These are phyloP conservation scores for Coemansia sp. DNA, from an alignment of 192 early-diverging fungal species.

Conservation along the genomic window DNA sequence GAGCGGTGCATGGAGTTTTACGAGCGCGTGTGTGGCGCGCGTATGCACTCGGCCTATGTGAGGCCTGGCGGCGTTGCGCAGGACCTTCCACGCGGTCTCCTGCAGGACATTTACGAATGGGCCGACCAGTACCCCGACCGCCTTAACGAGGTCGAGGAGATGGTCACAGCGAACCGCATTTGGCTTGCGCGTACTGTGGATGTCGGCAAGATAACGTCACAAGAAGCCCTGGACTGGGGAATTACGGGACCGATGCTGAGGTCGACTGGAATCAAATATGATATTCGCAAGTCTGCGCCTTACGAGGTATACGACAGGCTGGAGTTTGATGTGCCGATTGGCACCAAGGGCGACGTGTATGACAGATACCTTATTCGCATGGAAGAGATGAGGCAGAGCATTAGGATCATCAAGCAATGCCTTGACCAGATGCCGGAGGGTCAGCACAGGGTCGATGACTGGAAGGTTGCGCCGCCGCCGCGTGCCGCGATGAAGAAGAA, in stretches of 20 bases:
- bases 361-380: conserved; percentile 96
- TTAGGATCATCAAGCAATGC: conserved; percentile 95
- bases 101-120: conserved; percentile 97
- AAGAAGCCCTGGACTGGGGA: conserved; percentile 88
- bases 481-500: conserved; percentile 95
- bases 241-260: conserved; percentile 96
- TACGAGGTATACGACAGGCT: conserved; percentile 95
- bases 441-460: conserved; percentile 92
- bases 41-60: conserved; percentile 97
- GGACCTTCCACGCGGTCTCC: conserved; percentile 88
- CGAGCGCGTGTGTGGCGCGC: conserved; percentile 96
- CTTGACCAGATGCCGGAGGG: conserved; percentile 95
- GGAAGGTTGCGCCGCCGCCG: conserved; percentile 94
- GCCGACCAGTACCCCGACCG: conserved; percentile 84
- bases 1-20: conserved; percentile 99
- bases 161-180: conserved; percentile 90
- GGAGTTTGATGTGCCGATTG: conserved; percentile 97
- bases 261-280: conserved; percentile 90
- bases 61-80: conserved; percentile 93
- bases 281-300: conserved; percentile 88
- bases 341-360: conserved; percentile 92
- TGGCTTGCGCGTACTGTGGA: conserved; percentile 88
- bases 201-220: conserved; percentile 81
- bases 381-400: conserved; percentile 97
- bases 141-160: conserved; percentile 93